Base-by-base conservation (phyloP, 768 basidiomycete genomes). In the Rhodotorula taiwanensis region DNA sequence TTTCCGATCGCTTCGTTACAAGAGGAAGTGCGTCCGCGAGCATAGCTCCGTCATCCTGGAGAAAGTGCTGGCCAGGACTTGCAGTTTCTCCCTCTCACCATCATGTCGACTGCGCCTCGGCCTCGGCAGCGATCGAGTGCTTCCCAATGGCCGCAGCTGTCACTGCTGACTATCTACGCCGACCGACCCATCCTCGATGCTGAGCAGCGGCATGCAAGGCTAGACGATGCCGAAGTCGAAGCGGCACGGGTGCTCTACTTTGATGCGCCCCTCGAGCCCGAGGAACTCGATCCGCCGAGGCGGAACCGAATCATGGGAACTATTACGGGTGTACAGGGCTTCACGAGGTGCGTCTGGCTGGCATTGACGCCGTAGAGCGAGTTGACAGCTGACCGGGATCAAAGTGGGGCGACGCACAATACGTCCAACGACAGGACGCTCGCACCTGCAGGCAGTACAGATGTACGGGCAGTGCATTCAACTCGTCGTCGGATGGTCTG, bases 401-500 rank as follows among this genome's bases (percentile, higher is more conserved):
- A 16, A 25, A 33, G 57, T 51, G 58, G 50, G 50, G 50, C 49
- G 16, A 13, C 30, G 42, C 23, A 6, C 52, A 28, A 11, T 21
- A n/a, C n/a, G n/a, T n/a, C n/a, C n/a, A n/a, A n/a, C n/a, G n/a
- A n/a, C 43, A 69, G 67, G 34, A 64, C 63, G 28, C 44, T 69
- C 34, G 56, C 51, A 8, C 23, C n/a, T 0, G 14, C 14, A 8
- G 55, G 55, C 21, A 42, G 18, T 10, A 30, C 52, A 21, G 31
- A 30, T 1, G 45, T 49, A 13, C 34, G 53, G 8, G 42, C 52
- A 20, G 67, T 69, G 3, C 63, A 61, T 21, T 55, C 59, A 1
- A 56, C 28, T 20, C 49, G 28, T 28, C 41, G 58, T 5, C 30
- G 62, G n/a, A 69, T 69, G 67, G 41, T 69, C 25, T 69, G 67